Conservation (phyloP, 495 filamentous ascomycete species). For the Neurospora sp. region DNA sequence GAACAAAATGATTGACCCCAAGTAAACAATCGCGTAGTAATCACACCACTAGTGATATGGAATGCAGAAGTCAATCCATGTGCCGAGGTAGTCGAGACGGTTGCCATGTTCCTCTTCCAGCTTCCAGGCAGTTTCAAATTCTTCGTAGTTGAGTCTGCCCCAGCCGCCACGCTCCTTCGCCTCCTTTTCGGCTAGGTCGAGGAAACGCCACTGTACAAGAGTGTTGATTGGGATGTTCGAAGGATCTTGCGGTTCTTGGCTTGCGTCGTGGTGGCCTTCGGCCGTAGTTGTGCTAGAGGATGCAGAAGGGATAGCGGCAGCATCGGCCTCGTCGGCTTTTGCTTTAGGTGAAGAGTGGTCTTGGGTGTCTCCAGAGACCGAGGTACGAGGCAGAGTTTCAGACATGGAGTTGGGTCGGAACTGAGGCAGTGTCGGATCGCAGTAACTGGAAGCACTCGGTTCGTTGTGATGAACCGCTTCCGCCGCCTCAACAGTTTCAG, state of each 20-base stretch:
- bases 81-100: slow-evolving; percentile 64
- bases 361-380: not conserved
- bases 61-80: slow-evolving; percentile 75
- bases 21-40: not conserved
- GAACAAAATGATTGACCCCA: not conserved
- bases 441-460: slow-evolving; percentile 15
- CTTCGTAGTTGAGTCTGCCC: slow-evolving; percentile 57
- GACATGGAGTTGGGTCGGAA: slow-evolving; percentile 34
- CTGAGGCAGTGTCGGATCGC: slow-evolving; percentile 64
- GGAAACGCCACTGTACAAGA: slow-evolving; percentile 41
- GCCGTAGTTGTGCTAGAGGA: not conserved
- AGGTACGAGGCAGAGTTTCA: slow-evolving; percentile 8
- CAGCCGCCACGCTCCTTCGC: slow-evolving; percentile 60
- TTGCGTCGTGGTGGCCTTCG: not conserved
- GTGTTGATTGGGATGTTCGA: slow-evolving; percentile 19
- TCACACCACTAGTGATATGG: slow-evolving; percentile 24
- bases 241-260: not conserved
- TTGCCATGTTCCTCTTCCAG: slow-evolving; percentile 43
- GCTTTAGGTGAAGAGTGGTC: not conserved
- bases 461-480: not conserved
- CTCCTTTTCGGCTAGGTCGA: slow-evolving; percentile 56
- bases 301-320: not conserved
- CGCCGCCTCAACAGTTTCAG: slow-evolving; percentile 11
- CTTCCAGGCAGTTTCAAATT: slow-evolving; percentile 65
- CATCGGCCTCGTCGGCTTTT: slow-evolving; percentile 7